Base-by-base conservation (phyloP, 1,139 yeast species). In the Arxiozyma heterogenica region DNA sequence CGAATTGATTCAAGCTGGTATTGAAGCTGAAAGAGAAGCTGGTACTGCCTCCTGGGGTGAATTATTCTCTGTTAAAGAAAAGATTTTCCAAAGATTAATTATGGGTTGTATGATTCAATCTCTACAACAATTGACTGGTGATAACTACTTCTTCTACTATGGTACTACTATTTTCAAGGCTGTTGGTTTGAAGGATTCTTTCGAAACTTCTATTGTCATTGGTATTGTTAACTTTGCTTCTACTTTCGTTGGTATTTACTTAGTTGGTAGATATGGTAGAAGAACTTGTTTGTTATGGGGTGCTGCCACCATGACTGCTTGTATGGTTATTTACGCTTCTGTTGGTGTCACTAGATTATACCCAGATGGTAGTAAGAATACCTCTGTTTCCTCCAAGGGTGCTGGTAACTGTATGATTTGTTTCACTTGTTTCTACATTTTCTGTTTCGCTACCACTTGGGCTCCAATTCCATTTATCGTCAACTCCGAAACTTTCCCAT, bases 381-480 rank as follows among this genome's bases (percentile, higher is more conserved):
- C 83, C 73, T 57, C 69, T 20, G n/a, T 34, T 6, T 34, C 39
- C 15, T 59, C 68, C 54, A 72, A 71, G 59, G 73, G 84, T 57
- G 81, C 84, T 52, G 93, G 91, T 69, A 74, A 82, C 69, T 86
- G 84, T 57, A 80, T 81, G 93, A 86, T 87, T 71, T 82, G 83
- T 72, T 77, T 86, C 63, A 81, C 91, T 44, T 84, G 91, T 73
- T 73, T 86, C 68, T 87, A 78, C 77, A 83, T 87, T 60, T 83
- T 84, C 57, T 55, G 57, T 53, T 86, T 86, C 69, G 94, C 94
- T 53, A 76, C 84, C 54, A 81, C 93, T 23, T 86, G 95, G 57
- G 57, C 57, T 51, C 57, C 57, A 45, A 46, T 55, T 41, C 54
- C 55, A 52, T 87, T 76, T 74, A 83, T 84, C 59, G 81, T 85